A percentile compares a stretch with the other conserved stretches of the same genome.
Conservation (phyloP, 2,329 filamentous ascomycete genomes). For the Orbilia javanica region DNA sequence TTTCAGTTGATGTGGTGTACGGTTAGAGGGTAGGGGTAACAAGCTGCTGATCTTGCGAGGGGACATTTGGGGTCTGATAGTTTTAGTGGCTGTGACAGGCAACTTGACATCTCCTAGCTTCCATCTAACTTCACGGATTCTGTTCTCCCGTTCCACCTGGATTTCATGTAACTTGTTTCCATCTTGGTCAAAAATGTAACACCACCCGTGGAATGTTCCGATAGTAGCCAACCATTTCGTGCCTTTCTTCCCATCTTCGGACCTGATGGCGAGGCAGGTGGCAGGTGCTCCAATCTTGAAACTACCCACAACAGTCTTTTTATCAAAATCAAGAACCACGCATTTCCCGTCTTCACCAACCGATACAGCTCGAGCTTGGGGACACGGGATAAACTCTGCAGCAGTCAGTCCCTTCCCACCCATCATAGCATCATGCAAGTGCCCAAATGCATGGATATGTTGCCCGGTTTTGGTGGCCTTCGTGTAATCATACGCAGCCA, state of each 20-base stretch:
- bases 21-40: background rate
- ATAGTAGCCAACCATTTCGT: slow-evolving; percentile 61
- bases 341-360: slow-evolving; percentile 62
- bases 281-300: slow-evolving; percentile 62
- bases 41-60: slow-evolving; percentile 25
- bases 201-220: slow-evolving; percentile 62
- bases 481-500: slow-evolving; percentile 62
- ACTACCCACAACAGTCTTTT: slow-evolving; percentile 60
- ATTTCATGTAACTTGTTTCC: slow-evolving; percentile 61
- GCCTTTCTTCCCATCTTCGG: slow-evolving; percentile 54
- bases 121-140: slow-evolving; percentile 61
- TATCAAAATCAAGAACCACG: slow-evolving; percentile 62
- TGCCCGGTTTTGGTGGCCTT: slow-evolving; percentile 59
- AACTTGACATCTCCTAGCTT: slow-evolving; percentile 57
- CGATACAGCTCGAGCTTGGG: slow-evolving; percentile 61
- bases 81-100: slow-evolving; percentile 7
- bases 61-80: background rate
- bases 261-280: slow-evolving; percentile 60
- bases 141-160: slow-evolving; percentile 60
- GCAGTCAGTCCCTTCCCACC: slow-evolving; percentile 61
- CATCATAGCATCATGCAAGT: slow-evolving; percentile 61
- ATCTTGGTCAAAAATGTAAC: slow-evolving; percentile 61
- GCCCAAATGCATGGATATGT: slow-evolving; percentile 62
- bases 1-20: slow-evolving; percentile 25
- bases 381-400: slow-evolving; percentile 61